phyloP scores from a whole-genome alignment of 1,139 yeast species.

The Yamadazyma songkhlaensis region DNA sequence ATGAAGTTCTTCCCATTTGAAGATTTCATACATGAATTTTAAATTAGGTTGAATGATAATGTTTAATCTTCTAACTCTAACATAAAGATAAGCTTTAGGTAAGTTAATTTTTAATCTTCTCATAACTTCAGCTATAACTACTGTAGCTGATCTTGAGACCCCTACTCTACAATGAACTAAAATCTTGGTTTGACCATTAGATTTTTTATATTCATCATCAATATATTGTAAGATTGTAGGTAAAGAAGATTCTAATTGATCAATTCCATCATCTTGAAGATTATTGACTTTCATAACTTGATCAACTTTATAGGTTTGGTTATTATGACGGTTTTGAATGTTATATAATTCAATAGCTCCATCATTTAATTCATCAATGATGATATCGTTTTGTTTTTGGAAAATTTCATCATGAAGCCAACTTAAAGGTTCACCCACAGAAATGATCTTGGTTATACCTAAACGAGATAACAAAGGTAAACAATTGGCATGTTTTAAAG shows the following conservation, averaged over 20 bases:
- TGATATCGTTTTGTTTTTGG: conserved; percentile 23
- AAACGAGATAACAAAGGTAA: conserved; percentile 59
- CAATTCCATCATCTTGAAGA: conserved; percentile 49
- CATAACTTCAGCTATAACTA: conserved; percentile 50
- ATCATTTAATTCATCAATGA: conserved; percentile 21
- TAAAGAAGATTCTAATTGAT: conserved; percentile 34
- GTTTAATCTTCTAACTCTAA: conserved; percentile 44
- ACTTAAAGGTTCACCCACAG: conserved; percentile 81
- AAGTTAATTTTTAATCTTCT: conserved; percentile 33
- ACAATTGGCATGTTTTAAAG: conserved; percentile 77
- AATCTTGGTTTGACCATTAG: conserved; percentile 32
- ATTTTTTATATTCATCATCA: conserved; percentile 26
- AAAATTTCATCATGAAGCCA: conserved; percentile 49
- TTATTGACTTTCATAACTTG: conserved; percentile 45
- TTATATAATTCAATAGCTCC: conserved; percentile 34
- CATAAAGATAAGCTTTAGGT: conserved; percentile 44
- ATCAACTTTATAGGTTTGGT: conserved; percentile 15
- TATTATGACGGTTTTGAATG: conserved; percentile 16
- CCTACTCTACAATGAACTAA: conserved; percentile 52
- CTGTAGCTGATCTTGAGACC: conserved; percentile 49
- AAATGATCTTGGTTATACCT: conserved; percentile 72
- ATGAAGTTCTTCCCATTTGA: conserved; percentile 46
- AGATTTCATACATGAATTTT: conserved; percentile 47
- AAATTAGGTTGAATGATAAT: conserved; percentile 50
- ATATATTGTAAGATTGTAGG: conserved; percentile 37